phyloP scores from a whole-genome alignment of 768 basidiomycete genomes.

The Hypholoma sublateritium region DNA sequence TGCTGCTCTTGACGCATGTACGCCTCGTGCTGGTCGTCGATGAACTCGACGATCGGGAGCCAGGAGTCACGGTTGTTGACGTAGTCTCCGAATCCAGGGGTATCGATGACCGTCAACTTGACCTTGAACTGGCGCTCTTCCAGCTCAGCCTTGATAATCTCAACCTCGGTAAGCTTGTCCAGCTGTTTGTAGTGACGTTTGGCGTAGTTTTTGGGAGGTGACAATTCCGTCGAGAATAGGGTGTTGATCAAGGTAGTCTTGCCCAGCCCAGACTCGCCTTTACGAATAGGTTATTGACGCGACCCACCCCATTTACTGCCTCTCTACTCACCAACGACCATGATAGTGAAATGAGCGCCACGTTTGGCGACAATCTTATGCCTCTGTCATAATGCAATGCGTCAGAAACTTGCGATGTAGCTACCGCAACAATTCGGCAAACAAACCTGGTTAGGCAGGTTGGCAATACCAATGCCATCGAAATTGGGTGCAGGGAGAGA shows the following conservation, averaged over 20 bases:
- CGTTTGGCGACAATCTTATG: constrained; percentile 99
- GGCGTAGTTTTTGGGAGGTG: constrained; percentile 85
- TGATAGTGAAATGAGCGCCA: constrained; percentile 97
- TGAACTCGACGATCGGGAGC: constrained; percentile 98
- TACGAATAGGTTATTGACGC: background rate
- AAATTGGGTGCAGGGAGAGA: constrained; percentile 44
- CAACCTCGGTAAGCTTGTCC: constrained; percentile 97
- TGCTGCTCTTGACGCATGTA: constrained; percentile 99
- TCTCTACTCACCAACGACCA: constrained; percentile 86
- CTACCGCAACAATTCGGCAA: background rate
- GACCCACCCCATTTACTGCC: background rate
- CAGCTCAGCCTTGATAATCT: constrained; percentile 98
- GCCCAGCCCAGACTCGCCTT: constrained; percentile 95
- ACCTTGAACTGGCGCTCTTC: constrained; percentile 99
- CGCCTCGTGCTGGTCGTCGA: constrained; percentile 93
- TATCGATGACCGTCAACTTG: constrained; percentile 98
- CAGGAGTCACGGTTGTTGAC: constrained; percentile 99
- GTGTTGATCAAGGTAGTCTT: constrained; percentile 99
- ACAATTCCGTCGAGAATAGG: constrained; percentile 96
- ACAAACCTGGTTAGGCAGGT: constrained; percentile 95
- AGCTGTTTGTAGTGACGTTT: constrained; percentile 92
- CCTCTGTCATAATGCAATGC: constrained; percentile 54
- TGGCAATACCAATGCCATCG: constrained; percentile 92
- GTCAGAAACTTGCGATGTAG: constrained; percentile 15
- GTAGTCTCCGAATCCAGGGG: constrained; percentile 99